These are phyloP conservation scores for Saccharomyces hybrid DNA, from an alignment of 1,139 yeast species.

Conservation along the genomic window DNA sequence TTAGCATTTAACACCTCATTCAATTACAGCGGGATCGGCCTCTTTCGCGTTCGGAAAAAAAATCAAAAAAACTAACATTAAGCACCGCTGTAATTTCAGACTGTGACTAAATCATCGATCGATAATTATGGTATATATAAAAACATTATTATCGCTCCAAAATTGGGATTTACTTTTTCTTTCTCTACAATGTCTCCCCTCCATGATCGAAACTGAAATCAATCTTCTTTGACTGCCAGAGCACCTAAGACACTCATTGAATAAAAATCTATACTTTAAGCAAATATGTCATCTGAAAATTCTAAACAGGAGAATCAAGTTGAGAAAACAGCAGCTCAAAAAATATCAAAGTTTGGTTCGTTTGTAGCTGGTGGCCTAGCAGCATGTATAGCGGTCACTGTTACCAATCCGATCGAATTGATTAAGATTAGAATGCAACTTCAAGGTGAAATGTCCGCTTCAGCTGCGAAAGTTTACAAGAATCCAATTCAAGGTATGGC, in stretches of 20 bases:
- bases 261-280: conserved; percentile 3
- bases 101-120: background rate
- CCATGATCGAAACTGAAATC: background rate
- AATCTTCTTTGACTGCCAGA: background rate
- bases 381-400: conserved; percentile 95
- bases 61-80: background rate
- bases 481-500: conserved; percentile 81
- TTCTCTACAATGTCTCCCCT: background rate
- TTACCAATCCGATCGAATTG: conserved; percentile 90
- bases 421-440: conserved; percentile 94
- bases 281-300: background rate
- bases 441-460: conserved; percentile 77
- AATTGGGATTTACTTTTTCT: background rate
- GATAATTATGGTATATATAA: background rate
- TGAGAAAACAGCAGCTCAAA: conserved; percentile 40
- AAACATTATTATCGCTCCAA: background rate
- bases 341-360: conserved; percentile 63
- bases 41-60: background rate
- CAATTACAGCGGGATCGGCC: background rate
- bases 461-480: conserved; percentile 53
- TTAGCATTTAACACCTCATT: background rate
- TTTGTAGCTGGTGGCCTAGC: conserved; percentile 91
- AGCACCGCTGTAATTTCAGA: background rate
- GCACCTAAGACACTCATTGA: background rate
- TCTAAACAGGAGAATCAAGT: conserved; percentile 12